Evolutionary conservation across 805 yeast species (phyloP).

Genomic region (Candida takata): DNA sequence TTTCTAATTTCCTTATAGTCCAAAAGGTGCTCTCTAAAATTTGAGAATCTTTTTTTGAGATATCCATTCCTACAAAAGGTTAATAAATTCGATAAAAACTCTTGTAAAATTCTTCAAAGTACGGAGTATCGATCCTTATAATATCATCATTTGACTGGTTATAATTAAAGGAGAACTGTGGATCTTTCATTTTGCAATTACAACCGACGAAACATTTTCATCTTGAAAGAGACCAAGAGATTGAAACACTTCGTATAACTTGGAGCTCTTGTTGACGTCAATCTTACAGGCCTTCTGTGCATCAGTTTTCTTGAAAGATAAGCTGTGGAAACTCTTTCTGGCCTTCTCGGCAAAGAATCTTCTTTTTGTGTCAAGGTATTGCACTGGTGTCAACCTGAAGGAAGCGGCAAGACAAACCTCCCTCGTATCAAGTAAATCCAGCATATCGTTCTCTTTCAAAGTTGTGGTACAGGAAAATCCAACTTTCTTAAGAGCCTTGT

Average conservation of each 20-base stretch:
- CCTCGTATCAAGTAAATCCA: too few relatives aligned
- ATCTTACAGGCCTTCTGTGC: constrained; percentile 97
- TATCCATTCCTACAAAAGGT: too few relatives aligned
- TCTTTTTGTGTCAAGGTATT: constrained; percentile 54
- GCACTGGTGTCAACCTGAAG: constrained; percentile 18
- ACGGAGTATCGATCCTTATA: too few relatives aligned
- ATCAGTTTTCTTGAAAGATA: constrained; percentile 92
- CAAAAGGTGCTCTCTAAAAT: too few relatives aligned
- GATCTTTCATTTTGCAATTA: too few relatives aligned
- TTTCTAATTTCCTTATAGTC: too few relatives aligned
- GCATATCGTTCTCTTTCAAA: constrained; percentile 5
- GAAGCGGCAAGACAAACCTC: constrained; percentile 7
- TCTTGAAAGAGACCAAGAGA: constrained; percentile 90
- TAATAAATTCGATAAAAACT: too few relatives aligned
- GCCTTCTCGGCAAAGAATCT: constrained; percentile 88
- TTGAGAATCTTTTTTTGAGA: too few relatives aligned
- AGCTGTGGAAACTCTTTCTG: constrained; percentile 55
- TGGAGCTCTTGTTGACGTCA: constrained; percentile 92
- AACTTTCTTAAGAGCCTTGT: constrained; percentile 7
- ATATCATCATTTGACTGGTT: too few relatives aligned
- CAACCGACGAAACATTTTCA: constrained; percentile 35
- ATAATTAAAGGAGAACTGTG: too few relatives aligned
- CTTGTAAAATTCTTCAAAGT: too few relatives aligned
- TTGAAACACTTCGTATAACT: constrained; percentile 85
- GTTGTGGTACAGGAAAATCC: constrained; percentile 7